Conservation (phyloP, 352 stramenopile species). For the Blastocystis sp. region DNA sequence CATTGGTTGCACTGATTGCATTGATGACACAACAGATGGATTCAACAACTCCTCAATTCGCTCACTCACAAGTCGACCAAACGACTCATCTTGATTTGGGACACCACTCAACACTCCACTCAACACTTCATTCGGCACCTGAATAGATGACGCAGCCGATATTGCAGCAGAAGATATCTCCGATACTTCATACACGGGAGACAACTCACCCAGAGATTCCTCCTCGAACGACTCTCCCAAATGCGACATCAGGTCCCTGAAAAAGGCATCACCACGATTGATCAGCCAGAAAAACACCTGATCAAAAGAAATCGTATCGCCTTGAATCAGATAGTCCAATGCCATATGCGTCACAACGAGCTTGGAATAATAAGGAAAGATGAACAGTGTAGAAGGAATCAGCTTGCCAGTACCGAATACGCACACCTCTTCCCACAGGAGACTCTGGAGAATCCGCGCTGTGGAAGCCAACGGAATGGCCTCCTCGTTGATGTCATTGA, state of each 20-base stretch:
- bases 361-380: not conserved
- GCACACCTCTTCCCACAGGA: constrained; percentile 27
- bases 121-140: not conserved
- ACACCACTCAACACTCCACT: not conserved
- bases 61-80: too few species aligned
- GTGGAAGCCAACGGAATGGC: not conserved
- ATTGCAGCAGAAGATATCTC: too few species aligned
- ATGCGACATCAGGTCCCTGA: too few species aligned
- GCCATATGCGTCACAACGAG: not conserved
- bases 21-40: too few species aligned
- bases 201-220: too few species aligned
- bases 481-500: not conserved
- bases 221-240: too few species aligned
- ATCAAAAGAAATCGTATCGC: not conserved
- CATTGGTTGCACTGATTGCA: too few species aligned
- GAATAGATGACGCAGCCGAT: too few species aligned
- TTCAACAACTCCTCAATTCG: too few species aligned
- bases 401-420: not conserved
- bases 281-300: constrained; percentile 38
- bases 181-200: too few species aligned
- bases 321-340: not conserved
- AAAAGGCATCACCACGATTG: not conserved
- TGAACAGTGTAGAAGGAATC: not conserved
- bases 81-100: too few species aligned
- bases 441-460: not conserved